phyloP scores from a whole-genome alignment of 164 flowering plant genomes.

The Sextonia rubra region DNA sequence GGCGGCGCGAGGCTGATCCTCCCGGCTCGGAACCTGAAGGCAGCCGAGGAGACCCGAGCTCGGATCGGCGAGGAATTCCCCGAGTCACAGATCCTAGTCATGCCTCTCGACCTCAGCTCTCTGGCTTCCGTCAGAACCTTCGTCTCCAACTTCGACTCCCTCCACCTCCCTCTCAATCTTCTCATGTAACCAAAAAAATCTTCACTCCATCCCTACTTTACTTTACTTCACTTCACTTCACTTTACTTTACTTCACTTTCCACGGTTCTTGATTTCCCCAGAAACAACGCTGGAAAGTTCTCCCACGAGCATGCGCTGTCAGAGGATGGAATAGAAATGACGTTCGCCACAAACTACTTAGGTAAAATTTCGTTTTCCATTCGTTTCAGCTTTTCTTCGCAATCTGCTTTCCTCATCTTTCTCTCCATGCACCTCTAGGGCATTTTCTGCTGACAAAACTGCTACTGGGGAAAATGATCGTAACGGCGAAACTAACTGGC shows the following conservation, averaged over 20 bases:
- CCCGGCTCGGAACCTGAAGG: conserved; percentile 74
- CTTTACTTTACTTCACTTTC: neutral
- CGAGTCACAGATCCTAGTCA: conserved; percentile 51
- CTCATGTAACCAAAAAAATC: conserved; percentile 29
- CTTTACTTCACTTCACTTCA: neutral
- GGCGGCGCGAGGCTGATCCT: conserved; percentile 73
- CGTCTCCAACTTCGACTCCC: conserved; percentile 21
- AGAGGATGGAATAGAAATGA: conserved; percentile 96
- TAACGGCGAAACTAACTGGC: conserved; percentile 60
- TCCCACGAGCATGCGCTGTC: conserved; percentile 62
- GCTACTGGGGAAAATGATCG: conserved; percentile 64
- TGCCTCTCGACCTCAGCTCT: conserved; percentile 91
- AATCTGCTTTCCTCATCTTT: neutral
- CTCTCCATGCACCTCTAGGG: conserved; percentile 31
- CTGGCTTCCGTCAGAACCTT: conserved; percentile 52
- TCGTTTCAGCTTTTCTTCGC: neutral
- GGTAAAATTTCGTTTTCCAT: conserved; percentile 29
- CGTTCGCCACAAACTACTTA: conserved; percentile 89
- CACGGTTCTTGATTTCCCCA: conserved; percentile 10
- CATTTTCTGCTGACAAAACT: conserved; percentile 86
- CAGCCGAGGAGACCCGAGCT: conserved; percentile 74
- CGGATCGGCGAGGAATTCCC: conserved; percentile 69
- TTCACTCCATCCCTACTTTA: neutral
- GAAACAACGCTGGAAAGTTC: conserved; percentile 96
- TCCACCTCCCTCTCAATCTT: conserved; percentile 19